phyloP scores from a whole-genome alignment of 108 stramenopile genomes.

The Chaetoceros tenuissimus region DNA sequence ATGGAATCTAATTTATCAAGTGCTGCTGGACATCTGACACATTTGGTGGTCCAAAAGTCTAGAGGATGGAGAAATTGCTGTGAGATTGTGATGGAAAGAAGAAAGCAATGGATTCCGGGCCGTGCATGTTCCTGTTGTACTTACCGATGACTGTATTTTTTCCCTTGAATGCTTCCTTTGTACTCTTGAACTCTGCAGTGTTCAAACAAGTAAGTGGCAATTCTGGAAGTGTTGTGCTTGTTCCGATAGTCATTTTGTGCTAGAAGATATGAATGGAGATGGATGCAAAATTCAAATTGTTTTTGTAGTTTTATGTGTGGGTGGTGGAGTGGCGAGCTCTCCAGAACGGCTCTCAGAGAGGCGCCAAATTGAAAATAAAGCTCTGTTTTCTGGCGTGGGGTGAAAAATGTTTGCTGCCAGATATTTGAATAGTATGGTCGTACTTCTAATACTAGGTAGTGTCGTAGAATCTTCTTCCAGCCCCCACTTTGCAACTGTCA shows the following conservation, averaged over 20 bases:
- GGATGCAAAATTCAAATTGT: neutral
- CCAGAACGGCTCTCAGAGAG: neutral
- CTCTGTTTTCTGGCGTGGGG: neutral
- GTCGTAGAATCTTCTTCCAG: too few species aligned
- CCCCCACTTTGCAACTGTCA: too few species aligned
- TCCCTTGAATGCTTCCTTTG: constrained; percentile 41
- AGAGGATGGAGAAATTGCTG: neutral
- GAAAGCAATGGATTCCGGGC: too few species aligned
- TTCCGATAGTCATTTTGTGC: neutral
- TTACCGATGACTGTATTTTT: constrained; percentile 70
- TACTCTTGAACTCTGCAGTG: constrained; percentile 52
- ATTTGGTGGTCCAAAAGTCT: constrained; percentile 91
- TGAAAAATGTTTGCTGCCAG: too few species aligned
- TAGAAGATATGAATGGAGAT: neutral
- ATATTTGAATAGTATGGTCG: too few species aligned
- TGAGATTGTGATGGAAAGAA: neutral
- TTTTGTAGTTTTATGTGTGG: neutral
- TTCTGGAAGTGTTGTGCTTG: constrained; percentile 15
- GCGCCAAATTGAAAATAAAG: neutral
- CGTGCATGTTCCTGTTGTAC: constrained; percentile 12
- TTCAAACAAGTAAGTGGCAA: constrained; percentile 57
- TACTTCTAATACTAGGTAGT: too few species aligned
- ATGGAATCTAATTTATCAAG: constrained; percentile 41
- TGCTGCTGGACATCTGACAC: constrained; percentile 73
- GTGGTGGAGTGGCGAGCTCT: neutral